Conservation (phyloP, 352 stramenopile genomes). For the Nothophytophthora sp. region DNA sequence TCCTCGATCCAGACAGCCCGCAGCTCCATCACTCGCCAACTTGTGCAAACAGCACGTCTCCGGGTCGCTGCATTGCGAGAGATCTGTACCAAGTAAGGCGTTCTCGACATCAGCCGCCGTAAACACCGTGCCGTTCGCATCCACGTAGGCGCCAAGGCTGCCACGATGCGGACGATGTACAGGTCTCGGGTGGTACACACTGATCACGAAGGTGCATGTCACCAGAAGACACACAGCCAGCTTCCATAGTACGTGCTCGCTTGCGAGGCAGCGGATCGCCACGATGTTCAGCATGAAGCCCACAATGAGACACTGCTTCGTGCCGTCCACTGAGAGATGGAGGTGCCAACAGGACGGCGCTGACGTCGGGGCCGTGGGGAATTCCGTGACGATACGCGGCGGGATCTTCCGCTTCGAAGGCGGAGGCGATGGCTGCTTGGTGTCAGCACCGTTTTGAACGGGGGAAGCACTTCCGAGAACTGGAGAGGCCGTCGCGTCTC, state of each 20-base stretch:
- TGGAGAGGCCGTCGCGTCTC: constrained; percentile 6
- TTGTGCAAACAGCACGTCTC: constrained; percentile 61
- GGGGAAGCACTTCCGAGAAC: constrained; percentile 5
- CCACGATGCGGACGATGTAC: constrained; percentile 5
- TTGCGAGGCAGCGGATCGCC: constrained; percentile 58
- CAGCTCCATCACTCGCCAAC: constrained; percentile 1
- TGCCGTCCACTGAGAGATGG: constrained; percentile 57
- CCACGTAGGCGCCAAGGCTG: constrained; percentile 8
- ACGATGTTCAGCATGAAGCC: constrained; percentile 82
- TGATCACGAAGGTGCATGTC: constrained; percentile 44
- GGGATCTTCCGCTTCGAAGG: constrained; percentile 25
- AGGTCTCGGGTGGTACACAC: constrained; percentile 51
- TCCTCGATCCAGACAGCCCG: not conserved
- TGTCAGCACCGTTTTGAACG: not conserved
- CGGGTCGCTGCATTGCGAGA: constrained; percentile 39
- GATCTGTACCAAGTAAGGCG: constrained; percentile 28
- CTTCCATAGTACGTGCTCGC: constrained; percentile 72
- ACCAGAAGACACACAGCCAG: constrained; percentile 57
- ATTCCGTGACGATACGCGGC: constrained; percentile 41
- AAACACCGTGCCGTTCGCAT: constrained; percentile 3
- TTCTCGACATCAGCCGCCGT: constrained; percentile 6
- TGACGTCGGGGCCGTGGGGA: constrained; percentile 14
- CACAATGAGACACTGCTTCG: constrained; percentile 73
- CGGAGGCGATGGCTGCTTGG: not conserved
- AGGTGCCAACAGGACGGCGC: constrained; percentile 47